Evolutionary conservation across 1,284 basidiomycete genomes (phyloP).

Genomic region (Apiotrichum montevideense): DNA sequence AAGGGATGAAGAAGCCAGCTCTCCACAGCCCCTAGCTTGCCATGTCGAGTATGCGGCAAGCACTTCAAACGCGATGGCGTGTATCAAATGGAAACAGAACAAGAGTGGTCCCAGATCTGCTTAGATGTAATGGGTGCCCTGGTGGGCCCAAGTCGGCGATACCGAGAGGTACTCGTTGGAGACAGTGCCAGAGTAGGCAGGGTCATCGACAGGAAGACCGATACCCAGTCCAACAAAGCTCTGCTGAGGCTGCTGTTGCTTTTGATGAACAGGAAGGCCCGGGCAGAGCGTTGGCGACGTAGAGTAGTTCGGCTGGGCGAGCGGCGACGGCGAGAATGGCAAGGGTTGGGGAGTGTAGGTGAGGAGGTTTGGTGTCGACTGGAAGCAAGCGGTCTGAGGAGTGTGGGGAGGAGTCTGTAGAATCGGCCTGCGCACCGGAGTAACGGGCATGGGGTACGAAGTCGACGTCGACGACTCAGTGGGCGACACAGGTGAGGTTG

Average conservation of each 20-base stretch:
- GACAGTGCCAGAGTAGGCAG: slow-evolving; percentile 1
- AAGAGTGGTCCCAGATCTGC: neutral
- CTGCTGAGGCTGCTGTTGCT: slow-evolving; percentile 12
- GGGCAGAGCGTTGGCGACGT: slow-evolving; percentile 38
- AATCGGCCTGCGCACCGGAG: slow-evolving; percentile 15
- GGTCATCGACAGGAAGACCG: slow-evolving; percentile 16
- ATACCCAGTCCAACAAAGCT: slow-evolving; percentile 21
- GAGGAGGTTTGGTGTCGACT: slow-evolving; percentile 20
- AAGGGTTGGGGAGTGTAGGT: slow-evolving; percentile 21
- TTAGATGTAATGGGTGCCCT: neutral
- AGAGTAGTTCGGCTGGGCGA: slow-evolving; percentile 16
- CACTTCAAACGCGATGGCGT: too few relatives aligned
- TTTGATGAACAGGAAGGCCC: slow-evolving; percentile 20
- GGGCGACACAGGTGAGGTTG: slow-evolving; percentile 22
- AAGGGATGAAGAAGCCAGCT: too few relatives aligned
- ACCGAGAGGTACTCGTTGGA: slow-evolving; percentile 17
- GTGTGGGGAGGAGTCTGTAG: slow-evolving; percentile 17
- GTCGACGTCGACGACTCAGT: slow-evolving; percentile 19
- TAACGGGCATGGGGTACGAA: slow-evolving; percentile 21
- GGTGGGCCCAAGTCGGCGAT: slow-evolving; percentile 4
- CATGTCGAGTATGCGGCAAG: too few relatives aligned
- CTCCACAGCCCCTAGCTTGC: too few relatives aligned
- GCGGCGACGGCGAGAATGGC: slow-evolving; percentile 31
- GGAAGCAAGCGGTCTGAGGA: slow-evolving; percentile 23
- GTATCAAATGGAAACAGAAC: neutral